These are phyloP conservation scores for Colletotrichum sp. DNA, from an alignment of 2,329 filamentous ascomycete genomes.

Conservation along the genomic window DNA sequence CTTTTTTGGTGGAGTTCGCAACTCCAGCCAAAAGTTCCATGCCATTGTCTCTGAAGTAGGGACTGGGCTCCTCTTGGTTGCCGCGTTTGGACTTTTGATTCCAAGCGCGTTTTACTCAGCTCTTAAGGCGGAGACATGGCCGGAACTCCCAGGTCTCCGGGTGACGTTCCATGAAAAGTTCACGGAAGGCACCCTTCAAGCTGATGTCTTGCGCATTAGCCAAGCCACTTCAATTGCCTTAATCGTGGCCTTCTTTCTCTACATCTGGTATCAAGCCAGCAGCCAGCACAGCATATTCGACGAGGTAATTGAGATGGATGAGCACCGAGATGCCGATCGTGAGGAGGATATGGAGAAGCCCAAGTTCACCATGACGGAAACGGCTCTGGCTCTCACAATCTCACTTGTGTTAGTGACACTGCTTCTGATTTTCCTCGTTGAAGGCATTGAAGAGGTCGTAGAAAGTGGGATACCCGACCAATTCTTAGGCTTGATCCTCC, in stretches of 20 bases:
- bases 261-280: conserved; percentile 66
- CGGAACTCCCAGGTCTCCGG: conserved; percentile 24
- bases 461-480: conserved; percentile 35
- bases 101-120: conserved; percentile 40
- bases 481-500: conserved; percentile 61
- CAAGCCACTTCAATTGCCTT: conserved; percentile 67
- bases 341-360: conserved; percentile 60
- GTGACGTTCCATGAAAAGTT: conserved; percentile 29
- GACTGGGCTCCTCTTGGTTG: conserved; percentile 68
- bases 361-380: conserved; percentile 71
- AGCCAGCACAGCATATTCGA: conserved; percentile 69
- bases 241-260: conserved; percentile 62
- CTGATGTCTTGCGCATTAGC: conserved; percentile 62
- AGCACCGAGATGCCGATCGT: conserved; percentile 63
- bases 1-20: conserved; percentile 65
- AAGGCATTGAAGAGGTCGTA: conserved; percentile 61
- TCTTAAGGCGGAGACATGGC: conserved; percentile 31
- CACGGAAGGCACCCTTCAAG: conserved; percentile 40
- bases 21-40: conserved; percentile 66
- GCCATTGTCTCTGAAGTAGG: conserved; percentile 72
- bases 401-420: conserved; percentile 65
- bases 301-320: conserved; percentile 52
- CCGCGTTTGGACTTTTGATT: conserved; percentile 42
- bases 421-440: conserved; percentile 71
- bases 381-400: conserved; percentile 61